Conservation (phyloP, 2,329 filamentous ascomycete genomes). For the Didymella glomerata region DNA sequence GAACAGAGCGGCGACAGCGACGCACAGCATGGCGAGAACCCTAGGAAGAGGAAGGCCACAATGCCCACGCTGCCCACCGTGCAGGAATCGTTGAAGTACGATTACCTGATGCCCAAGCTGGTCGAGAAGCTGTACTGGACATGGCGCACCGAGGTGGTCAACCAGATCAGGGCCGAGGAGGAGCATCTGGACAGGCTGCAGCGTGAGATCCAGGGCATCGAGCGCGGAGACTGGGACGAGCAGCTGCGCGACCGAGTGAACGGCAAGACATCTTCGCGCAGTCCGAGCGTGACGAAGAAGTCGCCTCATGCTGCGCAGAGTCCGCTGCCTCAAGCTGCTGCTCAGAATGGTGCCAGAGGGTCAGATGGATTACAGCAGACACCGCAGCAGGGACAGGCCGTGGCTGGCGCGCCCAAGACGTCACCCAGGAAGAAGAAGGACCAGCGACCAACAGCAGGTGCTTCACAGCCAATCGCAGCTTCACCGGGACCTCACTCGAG, state of each 20-base stretch:
- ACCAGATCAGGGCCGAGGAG: constrained; percentile 78
- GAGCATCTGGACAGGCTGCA: constrained; percentile 67
- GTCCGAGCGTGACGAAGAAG: constrained; percentile 36
- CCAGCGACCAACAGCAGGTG: constrained; percentile 25
- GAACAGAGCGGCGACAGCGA: constrained; percentile 53
- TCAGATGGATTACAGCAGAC: constrained; percentile 21
- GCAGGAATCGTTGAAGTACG: constrained; percentile 71
- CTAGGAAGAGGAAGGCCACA: constrained; percentile 75
- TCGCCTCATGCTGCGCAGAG: constrained; percentile 35
- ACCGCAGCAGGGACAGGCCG: constrained; percentile 19
- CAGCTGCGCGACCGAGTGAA: constrained; percentile 41
- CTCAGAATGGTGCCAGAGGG: constrained; percentile 22
- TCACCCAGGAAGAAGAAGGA: constrained; percentile 45
- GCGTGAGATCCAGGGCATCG: constrained; percentile 73
- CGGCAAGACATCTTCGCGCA: constrained; percentile 34
- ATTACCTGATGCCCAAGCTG: constrained; percentile 73
- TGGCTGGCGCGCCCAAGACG: constrained; percentile 23
- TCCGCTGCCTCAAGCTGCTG: constrained; percentile 15
- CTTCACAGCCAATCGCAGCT: constrained; percentile 30
- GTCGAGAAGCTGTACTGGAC: constrained; percentile 77
- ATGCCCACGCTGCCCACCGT: constrained; percentile 67
- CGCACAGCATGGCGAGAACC: constrained; percentile 58
- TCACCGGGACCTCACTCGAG: constrained; percentile 30
- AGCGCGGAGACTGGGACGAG: constrained; percentile 66
- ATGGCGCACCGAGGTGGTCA: constrained; percentile 75